Percentiles rank a stretch among this genome's conserved stretches.
Conservation (phyloP, 257 asterid species). For the Verbena officinalis region DNA sequence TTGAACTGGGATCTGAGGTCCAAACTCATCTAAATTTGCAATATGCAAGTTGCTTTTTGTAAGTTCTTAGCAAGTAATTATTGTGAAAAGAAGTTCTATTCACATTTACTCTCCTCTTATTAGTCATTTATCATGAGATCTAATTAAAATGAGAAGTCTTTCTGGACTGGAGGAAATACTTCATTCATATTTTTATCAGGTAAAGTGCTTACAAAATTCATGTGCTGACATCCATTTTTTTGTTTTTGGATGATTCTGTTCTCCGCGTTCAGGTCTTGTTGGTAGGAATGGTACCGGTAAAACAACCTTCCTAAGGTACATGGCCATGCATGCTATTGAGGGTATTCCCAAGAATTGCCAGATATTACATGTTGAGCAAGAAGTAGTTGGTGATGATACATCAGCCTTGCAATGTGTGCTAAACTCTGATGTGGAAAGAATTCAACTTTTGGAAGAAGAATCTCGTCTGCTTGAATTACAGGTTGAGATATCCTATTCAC, state of each 20-base stretch:
- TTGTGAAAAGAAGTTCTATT: slow-evolving; percentile 19
- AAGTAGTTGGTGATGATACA: slow-evolving; percentile 88
- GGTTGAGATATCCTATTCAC: slow-evolving; percentile 50
- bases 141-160: slow-evolving; percentile 1
- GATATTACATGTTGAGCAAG: slow-evolving; percentile 98
- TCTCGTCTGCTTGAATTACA: slow-evolving; percentile 69
- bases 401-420: slow-evolving; percentile 91
- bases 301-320: slow-evolving; percentile 92
- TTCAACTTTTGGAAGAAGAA: slow-evolving; percentile 87
- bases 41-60: slow-evolving; percentile 13
- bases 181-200: not conserved
- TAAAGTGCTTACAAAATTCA: slow-evolving; percentile 4
- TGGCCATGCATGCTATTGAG: slow-evolving; percentile 98
- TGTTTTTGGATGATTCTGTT: slow-evolving; percentile 23
- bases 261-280: slow-evolving; percentile 72
- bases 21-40: slow-evolving; percentile 11
- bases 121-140: not conserved
- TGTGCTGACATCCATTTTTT: not conserved
- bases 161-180: not conserved
- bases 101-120: not conserved
- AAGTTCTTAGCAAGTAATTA: slow-evolving; percentile 9
- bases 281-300: slow-evolving; percentile 99
- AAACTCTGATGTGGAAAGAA: slow-evolving; percentile 84
- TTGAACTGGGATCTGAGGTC: slow-evolving; percentile 13
- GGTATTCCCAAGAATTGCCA: slow-evolving; percentile 97